A percentile compares a stretch with the other conserved stretches of the same genome.
Evolutionary conservation across 2,329 filamentous ascomycete species (phyloP).

Genomic region (Colletotrichum sansevieriae): DNA sequence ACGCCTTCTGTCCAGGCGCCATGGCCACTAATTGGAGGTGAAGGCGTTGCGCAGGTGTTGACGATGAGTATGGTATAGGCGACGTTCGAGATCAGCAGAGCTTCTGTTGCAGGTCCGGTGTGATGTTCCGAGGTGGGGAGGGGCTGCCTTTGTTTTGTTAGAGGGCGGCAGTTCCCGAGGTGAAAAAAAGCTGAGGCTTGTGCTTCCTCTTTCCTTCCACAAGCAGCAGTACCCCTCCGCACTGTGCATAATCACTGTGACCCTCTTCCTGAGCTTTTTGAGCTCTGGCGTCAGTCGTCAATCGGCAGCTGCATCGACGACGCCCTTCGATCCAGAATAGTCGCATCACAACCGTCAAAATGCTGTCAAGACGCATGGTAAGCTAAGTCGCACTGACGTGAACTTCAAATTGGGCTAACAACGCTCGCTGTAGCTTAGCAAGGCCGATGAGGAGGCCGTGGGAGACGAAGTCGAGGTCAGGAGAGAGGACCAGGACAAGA

Average conservation of each 20-base stretch:
- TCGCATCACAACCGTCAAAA: constrained; percentile 41
- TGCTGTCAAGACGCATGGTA: constrained; percentile 74
- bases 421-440: constrained; percentile 77
- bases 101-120: constrained; percentile 5
- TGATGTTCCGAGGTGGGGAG: constrained; percentile 31
- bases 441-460: constrained; percentile 86
- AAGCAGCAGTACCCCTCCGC: constrained; percentile 19
- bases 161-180: constrained; percentile 34
- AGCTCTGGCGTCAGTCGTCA: constrained; percentile 17
- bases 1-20: constrained; percentile 78
- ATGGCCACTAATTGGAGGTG: constrained; percentile 52
- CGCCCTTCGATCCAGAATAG: constrained; percentile 10
- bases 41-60: not conserved
- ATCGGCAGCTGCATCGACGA: constrained; percentile 12
- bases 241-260: constrained; percentile 29
- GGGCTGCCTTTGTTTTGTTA: constrained; percentile 30
- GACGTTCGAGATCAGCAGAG: not conserved
- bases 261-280: constrained; percentile 41
- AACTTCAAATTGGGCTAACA: not conserved
- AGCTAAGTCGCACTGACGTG: constrained; percentile 30
- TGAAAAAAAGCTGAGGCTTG: constrained; percentile 22
- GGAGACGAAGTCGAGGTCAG: constrained; percentile 92
- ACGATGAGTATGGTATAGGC: not conserved
- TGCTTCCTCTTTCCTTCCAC: no score
- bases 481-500: constrained; percentile 97